Conservation (phyloP, 2,329 filamentous ascomycete genomes). For the Colletotrichum sp. region DNA sequence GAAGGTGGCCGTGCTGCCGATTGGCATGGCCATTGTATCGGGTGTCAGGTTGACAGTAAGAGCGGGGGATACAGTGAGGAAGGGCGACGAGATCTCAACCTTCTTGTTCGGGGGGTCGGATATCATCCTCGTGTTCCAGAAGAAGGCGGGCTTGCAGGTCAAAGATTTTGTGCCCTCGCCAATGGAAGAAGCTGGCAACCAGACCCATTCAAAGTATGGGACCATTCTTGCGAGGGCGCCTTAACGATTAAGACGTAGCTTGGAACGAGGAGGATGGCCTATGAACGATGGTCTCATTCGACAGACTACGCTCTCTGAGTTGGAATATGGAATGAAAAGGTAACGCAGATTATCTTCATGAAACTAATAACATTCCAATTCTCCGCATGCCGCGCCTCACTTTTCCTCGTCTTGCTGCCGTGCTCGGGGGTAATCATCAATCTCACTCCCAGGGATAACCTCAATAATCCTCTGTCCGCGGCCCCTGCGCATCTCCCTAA, state of each 20-base stretch:
- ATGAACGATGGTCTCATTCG: not conserved
- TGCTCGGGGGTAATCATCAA: not conserved
- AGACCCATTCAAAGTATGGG: slow-evolving; percentile 24
- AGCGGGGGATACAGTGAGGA: slow-evolving; percentile 31
- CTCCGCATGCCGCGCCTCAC: not conserved
- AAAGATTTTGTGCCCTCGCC: slow-evolving; percentile 23
- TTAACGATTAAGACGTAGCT: not conserved
- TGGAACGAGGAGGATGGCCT: not conserved
- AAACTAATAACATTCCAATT: not conserved
- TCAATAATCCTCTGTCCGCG: slow-evolving; percentile 2
- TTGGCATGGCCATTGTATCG: slow-evolving; percentile 50
- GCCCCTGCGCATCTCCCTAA: not conserved
- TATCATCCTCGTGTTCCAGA: slow-evolving; percentile 43
- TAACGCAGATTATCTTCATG: not conserved
- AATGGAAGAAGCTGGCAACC: not conserved
- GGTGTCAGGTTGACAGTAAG: slow-evolving; percentile 38
- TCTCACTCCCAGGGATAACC: slow-evolving; percentile 6
- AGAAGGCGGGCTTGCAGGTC: slow-evolving; percentile 21
- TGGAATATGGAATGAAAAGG: not conserved
- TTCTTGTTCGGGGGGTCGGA: slow-evolving; percentile 51
- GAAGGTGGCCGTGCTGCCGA: slow-evolving; percentile 44
- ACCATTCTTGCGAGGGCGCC: slow-evolving; percentile 19
- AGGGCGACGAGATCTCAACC: slow-evolving; percentile 46
- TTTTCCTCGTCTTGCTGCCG: not conserved
- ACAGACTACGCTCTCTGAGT: not conserved